A percentile compares a stretch with the other conserved stretches of the same genome.
Conservation (phyloP, 2,329 filamentous ascomycete genomes). For the Xylariaceae sp. region DNA sequence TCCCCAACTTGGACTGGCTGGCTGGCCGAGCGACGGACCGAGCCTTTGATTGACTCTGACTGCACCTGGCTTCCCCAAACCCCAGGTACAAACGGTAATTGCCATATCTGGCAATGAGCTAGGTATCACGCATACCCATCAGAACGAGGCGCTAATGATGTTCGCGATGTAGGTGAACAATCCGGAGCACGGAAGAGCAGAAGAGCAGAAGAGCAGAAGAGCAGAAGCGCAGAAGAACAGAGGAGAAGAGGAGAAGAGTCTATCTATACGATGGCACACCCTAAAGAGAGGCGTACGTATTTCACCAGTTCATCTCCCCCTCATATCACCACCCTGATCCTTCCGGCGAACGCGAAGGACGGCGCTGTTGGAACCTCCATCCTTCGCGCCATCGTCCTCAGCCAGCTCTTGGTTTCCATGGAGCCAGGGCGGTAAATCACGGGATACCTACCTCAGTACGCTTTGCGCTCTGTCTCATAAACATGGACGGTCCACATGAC, state of each 20-base stretch:
- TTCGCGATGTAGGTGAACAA: neutral
- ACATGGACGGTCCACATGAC: too few relatives aligned
- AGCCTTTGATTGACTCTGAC: neutral
- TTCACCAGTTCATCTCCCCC: neutral
- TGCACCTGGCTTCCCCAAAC: neutral
- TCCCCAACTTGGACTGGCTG: neutral
- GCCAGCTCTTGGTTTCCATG: too few relatives aligned
- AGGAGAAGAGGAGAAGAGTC: too few relatives aligned
- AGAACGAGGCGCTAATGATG: slow-evolving; percentile 3
- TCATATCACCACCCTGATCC: neutral
- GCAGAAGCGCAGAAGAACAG: neutral
- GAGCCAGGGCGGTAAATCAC: too few relatives aligned
- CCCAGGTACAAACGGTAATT: slow-evolving; percentile 14
- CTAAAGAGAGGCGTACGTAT: neutral
- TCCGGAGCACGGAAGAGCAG: neutral
- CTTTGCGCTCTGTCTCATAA: too few relatives aligned
- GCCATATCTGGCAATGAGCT: slow-evolving; percentile 12
- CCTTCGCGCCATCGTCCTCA: too few relatives aligned
- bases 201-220: neutral
- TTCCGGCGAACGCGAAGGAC: neutral
- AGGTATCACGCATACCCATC: neutral
- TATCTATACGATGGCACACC: neutral
- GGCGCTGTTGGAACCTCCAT: neutral
- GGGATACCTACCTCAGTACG: too few relatives aligned
- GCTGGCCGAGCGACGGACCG: neutral